Evolutionary conservation across 1,284 basidiomycete species (phyloP).

Genomic region (Ustilago nuda): DNA sequence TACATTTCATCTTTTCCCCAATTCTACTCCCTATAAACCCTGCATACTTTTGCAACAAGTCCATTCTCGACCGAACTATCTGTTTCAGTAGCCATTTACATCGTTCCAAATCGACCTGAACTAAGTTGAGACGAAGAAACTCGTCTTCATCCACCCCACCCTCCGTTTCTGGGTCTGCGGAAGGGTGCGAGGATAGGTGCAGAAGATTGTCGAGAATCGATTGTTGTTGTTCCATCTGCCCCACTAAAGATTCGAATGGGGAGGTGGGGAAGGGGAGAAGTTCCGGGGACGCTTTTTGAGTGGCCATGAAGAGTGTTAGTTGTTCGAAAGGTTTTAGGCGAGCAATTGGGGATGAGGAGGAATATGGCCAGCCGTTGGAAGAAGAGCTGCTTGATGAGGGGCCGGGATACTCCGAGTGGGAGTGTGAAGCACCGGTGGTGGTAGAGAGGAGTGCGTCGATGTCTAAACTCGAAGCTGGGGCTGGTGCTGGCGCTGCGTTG

Average conservation of each 20-base stretch:
- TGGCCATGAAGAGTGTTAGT: slow-evolving; percentile 27
- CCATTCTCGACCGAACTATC: slow-evolving; percentile 55
- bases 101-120: slow-evolving; percentile 66
- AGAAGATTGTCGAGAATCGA: slow-evolving; percentile 55
- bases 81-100: slow-evolving; percentile 62
- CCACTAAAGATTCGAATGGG: slow-evolving; percentile 27
- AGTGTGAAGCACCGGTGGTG: not conserved
- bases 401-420: not conserved
- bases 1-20: slow-evolving; percentile 41
- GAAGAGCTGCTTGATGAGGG: not conserved
- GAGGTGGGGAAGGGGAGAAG: slow-evolving; percentile 39
- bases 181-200: slow-evolving; percentile 7
- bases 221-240: slow-evolving; percentile 59
- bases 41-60: slow-evolving; percentile 56
- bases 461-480: slow-evolving; percentile 25
- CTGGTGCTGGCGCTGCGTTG: slow-evolving; percentile 14
- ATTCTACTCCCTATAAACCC: slow-evolving; percentile 27
- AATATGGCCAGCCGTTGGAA: slow-evolving; percentile 31
- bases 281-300: slow-evolving; percentile 40
- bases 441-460: slow-evolving; percentile 32
- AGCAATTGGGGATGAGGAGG: slow-evolving; percentile 5
- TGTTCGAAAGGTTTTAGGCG: slow-evolving; percentile 29
- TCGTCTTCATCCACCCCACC: slow-evolving; percentile 59
- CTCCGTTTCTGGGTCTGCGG: not conserved
- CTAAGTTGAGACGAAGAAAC: slow-evolving; percentile 63